These are phyloP conservation scores for Fagopyrum esculentum DNA, from an alignment of 148 eudicot species.

Conservation along the genomic window DNA sequence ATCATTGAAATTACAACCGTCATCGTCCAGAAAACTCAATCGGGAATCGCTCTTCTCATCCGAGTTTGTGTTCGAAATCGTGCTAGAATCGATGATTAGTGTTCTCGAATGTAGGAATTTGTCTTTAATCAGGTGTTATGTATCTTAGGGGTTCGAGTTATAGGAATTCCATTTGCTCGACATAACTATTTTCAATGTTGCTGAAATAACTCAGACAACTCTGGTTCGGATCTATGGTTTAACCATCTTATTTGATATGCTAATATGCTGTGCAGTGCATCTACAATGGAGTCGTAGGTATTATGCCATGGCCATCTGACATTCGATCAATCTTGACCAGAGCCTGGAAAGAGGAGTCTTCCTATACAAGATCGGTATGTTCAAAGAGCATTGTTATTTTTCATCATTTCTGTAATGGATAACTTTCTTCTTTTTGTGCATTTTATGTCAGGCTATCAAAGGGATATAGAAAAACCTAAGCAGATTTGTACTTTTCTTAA, in stretches of 20 bases:
- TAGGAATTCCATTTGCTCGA: neutral
- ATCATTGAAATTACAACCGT: slow-evolving; percentile 22
- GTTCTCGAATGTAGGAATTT: no score
- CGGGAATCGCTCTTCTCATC: slow-evolving; percentile 24
- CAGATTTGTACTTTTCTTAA: neutral
- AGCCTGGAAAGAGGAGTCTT: slow-evolving; percentile 48
- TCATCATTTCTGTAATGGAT: neutral
- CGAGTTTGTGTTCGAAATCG: neutral
- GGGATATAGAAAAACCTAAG: neutral
- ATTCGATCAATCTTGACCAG: slow-evolving; percentile 48
- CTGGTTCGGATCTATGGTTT: slow-evolving; percentile 3
- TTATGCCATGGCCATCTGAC: slow-evolving; percentile 67
- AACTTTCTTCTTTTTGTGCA: neutral
- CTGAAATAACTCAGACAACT: neutral
- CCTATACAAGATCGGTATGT: slow-evolving; percentile 62
- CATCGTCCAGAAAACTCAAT: slow-evolving; percentile 52
- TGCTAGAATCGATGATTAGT: neutral
- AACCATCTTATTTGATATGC: slow-evolving; percentile 11
- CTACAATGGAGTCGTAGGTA: slow-evolving; percentile 70
- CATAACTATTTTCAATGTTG: neutral
- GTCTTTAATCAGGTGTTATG: neutral
- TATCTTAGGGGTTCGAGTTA: neutral
- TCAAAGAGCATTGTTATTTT: neutral
- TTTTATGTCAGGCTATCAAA: neutral
- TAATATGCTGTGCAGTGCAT: slow-evolving; percentile 46